Evolutionary conservation across 768 basidiomycete species (phyloP), one percentile per base, ranked within the genome.

Genomic region (Hydnomerulius pinastri): DNA sequence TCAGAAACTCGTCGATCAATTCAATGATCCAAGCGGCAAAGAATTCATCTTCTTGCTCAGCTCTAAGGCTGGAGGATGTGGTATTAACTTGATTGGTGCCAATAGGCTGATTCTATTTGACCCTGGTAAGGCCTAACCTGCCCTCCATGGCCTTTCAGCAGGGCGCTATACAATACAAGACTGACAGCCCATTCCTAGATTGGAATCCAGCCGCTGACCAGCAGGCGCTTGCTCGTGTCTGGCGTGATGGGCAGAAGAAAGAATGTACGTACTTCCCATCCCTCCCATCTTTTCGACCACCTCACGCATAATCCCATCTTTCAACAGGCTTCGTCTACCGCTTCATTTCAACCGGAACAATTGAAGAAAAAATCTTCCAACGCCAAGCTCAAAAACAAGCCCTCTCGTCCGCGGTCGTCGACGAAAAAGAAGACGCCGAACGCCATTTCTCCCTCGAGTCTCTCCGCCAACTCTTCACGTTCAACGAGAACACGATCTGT

Each of bases 241-340:
- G 96, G 96, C 90, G 96, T 73, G 96, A 99, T 63, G 96, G 96
- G 0, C 96, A 98, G 69, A 99, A 97, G 83, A 98, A 98, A 81
- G 95, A 97, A 72, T 99, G 96, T 94, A 63, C 46, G 89, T 64
- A 20, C 15, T 10, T 25, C 12, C 25, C 12, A 4, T 8, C 45
- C 11, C 23, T 25, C n/a, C n/a, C 18, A 18, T 43, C 17, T 29
- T 21, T 51, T 9, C n/a, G 35, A 37, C 29, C 6, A 7, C 33
- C 35, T 2, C 4, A 33, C 7, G 11, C 43, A 40, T 8, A 15
- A 10, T 13, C 47, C 29, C 29, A 30, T 54, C 39, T 24, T 13
- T 35, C 13, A 20, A 4, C 43, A 96, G 92, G 93, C 63, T 99
- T 99, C 59, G 96, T 98, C 4, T 99, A 98, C 68, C 91, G 96